Evolutionary conservation across 164 flowering plant species (phyloP).

Genomic region (Protea cynaroides): DNA sequence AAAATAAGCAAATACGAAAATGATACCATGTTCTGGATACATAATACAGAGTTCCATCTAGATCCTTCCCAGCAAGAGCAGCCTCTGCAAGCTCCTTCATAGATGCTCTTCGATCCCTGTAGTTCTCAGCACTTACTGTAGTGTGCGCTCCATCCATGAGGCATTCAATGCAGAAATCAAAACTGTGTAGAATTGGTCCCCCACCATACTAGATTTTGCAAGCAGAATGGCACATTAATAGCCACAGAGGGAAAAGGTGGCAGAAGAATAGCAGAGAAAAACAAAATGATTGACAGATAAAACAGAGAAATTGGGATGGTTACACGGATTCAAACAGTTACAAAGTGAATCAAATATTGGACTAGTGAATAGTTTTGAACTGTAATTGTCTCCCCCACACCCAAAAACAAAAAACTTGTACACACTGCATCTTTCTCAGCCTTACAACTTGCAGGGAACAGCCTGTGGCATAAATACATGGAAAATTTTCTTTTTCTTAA

Average conservation of each 20-base stretch:
- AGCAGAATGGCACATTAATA: conserved; percentile 8
- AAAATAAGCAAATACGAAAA: not conserved
- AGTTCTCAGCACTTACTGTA: conserved; percentile 55
- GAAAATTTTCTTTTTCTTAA: too few relatives aligned
- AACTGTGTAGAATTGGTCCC: conserved; percentile 55
- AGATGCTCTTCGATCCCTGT: conserved; percentile 55
- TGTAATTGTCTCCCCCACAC: too few relatives aligned
- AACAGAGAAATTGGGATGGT: too few relatives aligned
- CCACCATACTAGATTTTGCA: conserved; percentile 35
- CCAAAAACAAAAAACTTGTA: too few relatives aligned
- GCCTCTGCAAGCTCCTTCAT: conserved; percentile 77
- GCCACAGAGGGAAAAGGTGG: not conserved
- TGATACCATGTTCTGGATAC: conserved; percentile 77
- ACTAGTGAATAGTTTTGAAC: too few relatives aligned
- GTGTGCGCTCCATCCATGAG: conserved; percentile 52
- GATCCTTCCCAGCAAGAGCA: conserved; percentile 60
- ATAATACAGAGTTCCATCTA: conserved; percentile 53
- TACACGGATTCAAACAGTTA: too few relatives aligned
- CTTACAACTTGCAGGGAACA: too few relatives aligned
- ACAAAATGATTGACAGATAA: too few relatives aligned
- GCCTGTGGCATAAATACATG: too few relatives aligned
- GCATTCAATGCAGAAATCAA: conserved; percentile 65
- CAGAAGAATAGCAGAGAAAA: not conserved
- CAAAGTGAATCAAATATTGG: too few relatives aligned
- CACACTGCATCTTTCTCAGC: too few relatives aligned